Base-by-base conservation (phyloP, 768 basidiomycete genomes). In the Tylopilus vinaceipallidus region DNA sequence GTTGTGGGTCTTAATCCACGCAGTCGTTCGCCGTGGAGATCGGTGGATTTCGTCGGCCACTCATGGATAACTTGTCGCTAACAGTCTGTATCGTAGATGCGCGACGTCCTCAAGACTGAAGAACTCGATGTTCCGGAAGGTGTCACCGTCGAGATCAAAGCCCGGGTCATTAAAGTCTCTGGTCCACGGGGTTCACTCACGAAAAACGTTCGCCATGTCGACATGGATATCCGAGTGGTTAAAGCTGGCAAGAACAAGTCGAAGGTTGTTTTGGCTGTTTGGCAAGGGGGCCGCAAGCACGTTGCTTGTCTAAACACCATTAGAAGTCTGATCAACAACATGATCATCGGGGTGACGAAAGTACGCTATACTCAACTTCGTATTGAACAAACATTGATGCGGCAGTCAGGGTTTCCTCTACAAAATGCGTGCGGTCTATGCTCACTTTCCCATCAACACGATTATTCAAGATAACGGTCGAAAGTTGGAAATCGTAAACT, bases 351-450 rank as follows among this genome's bases (percentile, higher is more conserved):
- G 56, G 97, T 99, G 55, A 98, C 93, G 43, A 92, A 95, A 83
- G 93, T 86, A 52, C 50, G 73, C 35, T 0, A 33, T 34, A 4
- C 17, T 2, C 12, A 8, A 26, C 16, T 30, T 32, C 16, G 11
- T 14, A 13, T 38, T 33, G 50, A 40, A 49, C 38, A 45, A n/a
- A 39, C 6, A 11, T 20, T 58, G 30, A 61, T 29, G 12, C 14
- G 11, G 22, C 13, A 39, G 45, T 36, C 59, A 95, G 95, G 97
- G 97, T 55, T 99, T 98, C 85, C 84, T 85, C 62, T 99, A 99
- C 83, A 99, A 98, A 87, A 98, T 99, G 95, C 91, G 95, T 61
- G 82, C 93, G 23, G 97, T 99, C 45, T 99, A 98, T 67, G 97
- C 97, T 62, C 97, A 99, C 79, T 99, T 99, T 80, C 97, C 97